A percentile compares a stretch with the other conserved stretches of the same genome.
phyloP scores from a whole-genome alignment of 2,329 filamentous ascomycete genomes.

The Colletotrichum tamarilloi region DNA sequence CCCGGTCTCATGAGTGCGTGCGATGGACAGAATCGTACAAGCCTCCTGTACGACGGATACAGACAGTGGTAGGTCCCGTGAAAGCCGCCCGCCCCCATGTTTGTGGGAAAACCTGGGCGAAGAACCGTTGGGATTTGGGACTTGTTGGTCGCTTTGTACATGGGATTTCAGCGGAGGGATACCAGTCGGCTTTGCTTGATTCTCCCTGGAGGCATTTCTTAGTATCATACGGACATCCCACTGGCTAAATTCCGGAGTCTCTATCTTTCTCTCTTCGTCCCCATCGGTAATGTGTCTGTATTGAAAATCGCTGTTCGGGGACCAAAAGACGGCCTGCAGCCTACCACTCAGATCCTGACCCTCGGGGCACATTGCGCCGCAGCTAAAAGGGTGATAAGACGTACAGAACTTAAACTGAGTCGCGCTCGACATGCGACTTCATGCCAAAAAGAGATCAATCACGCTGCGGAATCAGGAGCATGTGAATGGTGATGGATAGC shows the following conservation, averaged over 20 bases:
- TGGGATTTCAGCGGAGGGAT: neutral
- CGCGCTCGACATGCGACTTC: neutral
- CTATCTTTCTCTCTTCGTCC: neutral
- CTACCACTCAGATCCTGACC: neutral
- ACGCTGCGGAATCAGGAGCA: neutral
- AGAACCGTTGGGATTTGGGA: neutral
- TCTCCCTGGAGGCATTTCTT: conserved; percentile 28
- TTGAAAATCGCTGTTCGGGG: neutral
- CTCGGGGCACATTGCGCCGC: conserved; percentile 25
- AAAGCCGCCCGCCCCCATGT: neutral
- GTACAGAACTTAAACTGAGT: neutral
- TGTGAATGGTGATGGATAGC: neutral
- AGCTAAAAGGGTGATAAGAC: conserved; percentile 4
- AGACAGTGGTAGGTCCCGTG: neutral
- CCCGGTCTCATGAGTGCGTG: neutral
- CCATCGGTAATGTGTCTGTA: neutral
- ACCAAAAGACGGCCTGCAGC: neutral
- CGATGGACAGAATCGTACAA: conserved; percentile 4
- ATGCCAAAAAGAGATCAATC: neutral
- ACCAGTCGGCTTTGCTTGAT: conserved; percentile 24
- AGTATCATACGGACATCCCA: neutral
- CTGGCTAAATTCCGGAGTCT: conserved; percentile 2
- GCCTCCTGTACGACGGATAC: neutral
- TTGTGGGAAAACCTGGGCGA: conserved; percentile 10
- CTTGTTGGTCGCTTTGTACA: neutral